Evolutionary conservation across 2,329 filamentous ascomycete genomes (phyloP), one percentile per base, ranked within the genome.

Genomic region (Aspergillus clavatus): DNA sequence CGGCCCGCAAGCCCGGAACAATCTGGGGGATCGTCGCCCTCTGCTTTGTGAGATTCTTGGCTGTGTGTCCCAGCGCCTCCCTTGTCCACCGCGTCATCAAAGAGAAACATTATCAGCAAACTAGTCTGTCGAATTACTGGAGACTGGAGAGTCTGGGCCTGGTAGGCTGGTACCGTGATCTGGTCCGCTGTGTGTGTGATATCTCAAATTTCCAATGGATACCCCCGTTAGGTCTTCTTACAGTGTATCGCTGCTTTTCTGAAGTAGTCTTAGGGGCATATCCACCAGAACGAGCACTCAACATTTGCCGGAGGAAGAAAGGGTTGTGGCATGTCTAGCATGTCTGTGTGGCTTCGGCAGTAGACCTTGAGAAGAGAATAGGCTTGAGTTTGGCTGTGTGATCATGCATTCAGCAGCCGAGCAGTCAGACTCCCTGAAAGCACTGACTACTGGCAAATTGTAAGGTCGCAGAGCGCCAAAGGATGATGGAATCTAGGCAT

Each of bases 1-100:
- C 52, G 56, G 57, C 42, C 54, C 56, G 55, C 39, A 39, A 43
- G 45, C 39, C 56, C 58, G 58, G 46, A 48, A 41, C 35, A 37
- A 18, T 31, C 36, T 44, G 21, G 29, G 39, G 47, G 38, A 44
- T 46, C 40, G 8, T 16, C 27, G 22, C 19, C 35, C 31, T 26
- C 23, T 35, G 28, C 29, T 38, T 38, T 45, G 44, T 43, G 36
- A 49, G 36, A n/a, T 36, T 33, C 37, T 37, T 35, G 44, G 33
- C 45, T 28, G 35, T 39, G 22, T 5, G 8, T 16, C 21, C 27
- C 27, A 23, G 22, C 36, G 26, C 39, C 22, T 38, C 35, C 28
- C 36, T n/a, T n/a, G n/a, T n/a, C n/a, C n/a, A n/a, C n/a, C n/a
- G n/a, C 27, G 3, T 39, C 35, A 39, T 40, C n/a, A 37, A 35